A percentile compares a stretch with the other conserved stretches of the same genome.
Conservation (phyloP, 1,284 basidiomycete genomes). For the Fistulinella cinereoalba region DNA sequence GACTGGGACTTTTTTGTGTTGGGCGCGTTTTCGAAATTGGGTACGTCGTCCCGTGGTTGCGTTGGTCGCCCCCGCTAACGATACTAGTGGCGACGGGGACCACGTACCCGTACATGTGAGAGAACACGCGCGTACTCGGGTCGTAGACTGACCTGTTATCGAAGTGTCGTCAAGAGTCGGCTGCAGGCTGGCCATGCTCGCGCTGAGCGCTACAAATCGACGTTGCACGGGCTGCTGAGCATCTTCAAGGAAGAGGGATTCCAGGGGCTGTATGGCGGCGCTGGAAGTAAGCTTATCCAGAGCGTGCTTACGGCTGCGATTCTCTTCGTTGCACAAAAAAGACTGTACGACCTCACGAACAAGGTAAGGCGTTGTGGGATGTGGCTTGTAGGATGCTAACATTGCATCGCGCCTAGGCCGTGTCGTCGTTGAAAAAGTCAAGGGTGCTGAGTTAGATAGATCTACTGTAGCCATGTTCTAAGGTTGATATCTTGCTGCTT, state of each 20-base stretch:
- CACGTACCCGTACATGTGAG: constrained; percentile 81
- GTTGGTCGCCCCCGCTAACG: constrained; percentile 3
- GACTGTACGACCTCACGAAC: constrained; percentile 70
- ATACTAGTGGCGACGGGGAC: constrained; percentile 65
- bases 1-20: constrained; percentile 90
- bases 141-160: constrained; percentile 1
- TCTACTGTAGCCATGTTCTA: no score
- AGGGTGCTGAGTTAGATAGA: not conserved
- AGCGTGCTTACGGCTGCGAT: constrained; percentile 90
- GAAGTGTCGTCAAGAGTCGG: constrained; percentile 78
- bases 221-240: constrained; percentile 64
- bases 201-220: constrained; percentile 66
- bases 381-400: constrained; percentile 1
- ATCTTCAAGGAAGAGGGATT: constrained; percentile 79
- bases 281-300: constrained; percentile 83
- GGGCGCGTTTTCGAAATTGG: constrained; percentile 83
- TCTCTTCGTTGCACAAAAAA: constrained; percentile 80
- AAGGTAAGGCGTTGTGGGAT: constrained; percentile 36
- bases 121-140: not conserved
- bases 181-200: constrained; percentile 71
- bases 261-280: constrained; percentile 80
- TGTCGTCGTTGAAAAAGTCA: constrained; percentile 12
- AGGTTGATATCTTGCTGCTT: no score
- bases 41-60: constrained; percentile 39
- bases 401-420: constrained; percentile 10